Base-by-base conservation (phyloP, 208 protist genomes). In the Trypanosoma mega region DNA sequence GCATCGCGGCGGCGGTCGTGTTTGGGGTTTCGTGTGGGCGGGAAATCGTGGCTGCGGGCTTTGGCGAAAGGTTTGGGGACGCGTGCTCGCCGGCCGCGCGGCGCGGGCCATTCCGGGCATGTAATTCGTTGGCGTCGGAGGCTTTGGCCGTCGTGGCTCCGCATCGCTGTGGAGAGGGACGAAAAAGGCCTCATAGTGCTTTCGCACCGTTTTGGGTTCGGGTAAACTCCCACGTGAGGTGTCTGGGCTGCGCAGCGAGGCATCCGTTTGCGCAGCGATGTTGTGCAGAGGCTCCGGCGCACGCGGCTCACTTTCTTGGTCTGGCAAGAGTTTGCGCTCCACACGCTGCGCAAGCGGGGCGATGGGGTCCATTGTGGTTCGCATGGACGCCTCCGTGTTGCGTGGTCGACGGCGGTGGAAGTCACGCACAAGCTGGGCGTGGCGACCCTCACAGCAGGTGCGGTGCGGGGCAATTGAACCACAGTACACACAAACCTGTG, bases 81-180 rank as follows among this genome's bases (percentile, higher is more conserved):
- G 6, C 12, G 6, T 6, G 8, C 34, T 39, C 34, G 6, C 34
- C 8, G 8, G 12, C 12, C 8, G 34, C 34, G 12, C 34, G 36
- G 14, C 8, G 41, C 9, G 33, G 24, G 30, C 12, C 8, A 48
- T 58, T 27, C 44, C 70, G 0, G 78, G 80, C 27, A 86, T 70
- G 65, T 85, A 88, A 53, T 92, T 92, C 43, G 71, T 63, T 27
- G 85, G 85, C 54, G 81, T 85, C 23, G 85, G 85, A 30, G 85
- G 85, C 69, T 92, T 92, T 36, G 80, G 75, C 34, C 85, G 76
- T 3, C 78, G 70, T 24, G 85, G 85, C 43, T 79, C 78, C 21
- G 47, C 69, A 18, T 59, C 63, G 36, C 29, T 48, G 47, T 56
- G 53, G 11, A 92, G 54, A 1, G 85, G 65, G 12, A 92, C 85